phyloP scores from a whole-genome alignment of 305 asterid species.

The Fraxinus dipetala region DNA sequence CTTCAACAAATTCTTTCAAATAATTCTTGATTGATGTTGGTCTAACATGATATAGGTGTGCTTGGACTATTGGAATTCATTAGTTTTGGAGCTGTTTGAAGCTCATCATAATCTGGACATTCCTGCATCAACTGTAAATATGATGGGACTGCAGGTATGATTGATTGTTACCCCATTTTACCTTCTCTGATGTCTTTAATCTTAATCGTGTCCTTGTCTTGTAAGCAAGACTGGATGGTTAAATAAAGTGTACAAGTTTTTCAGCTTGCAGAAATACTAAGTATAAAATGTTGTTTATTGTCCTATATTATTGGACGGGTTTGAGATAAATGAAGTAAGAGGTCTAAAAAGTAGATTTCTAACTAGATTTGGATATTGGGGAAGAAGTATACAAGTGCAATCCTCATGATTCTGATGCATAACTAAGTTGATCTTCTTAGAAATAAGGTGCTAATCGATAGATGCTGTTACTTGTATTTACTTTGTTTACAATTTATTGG shows the following conservation, averaged over 20 bases:
- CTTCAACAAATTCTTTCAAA: background rate
- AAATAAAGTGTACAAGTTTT: background rate
- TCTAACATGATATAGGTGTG: slow-evolving; percentile 54
- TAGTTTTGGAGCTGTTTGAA: slow-evolving; percentile 88
- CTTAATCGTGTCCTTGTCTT: background rate
- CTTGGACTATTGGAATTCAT: slow-evolving; percentile 94
- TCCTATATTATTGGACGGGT: background rate
- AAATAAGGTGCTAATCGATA: background rate
- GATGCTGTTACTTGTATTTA: background rate
- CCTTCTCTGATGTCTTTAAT: slow-evolving; percentile 6
- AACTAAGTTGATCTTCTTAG: background rate
- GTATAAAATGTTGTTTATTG: background rate
- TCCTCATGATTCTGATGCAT: background rate
- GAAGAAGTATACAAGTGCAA: background rate
- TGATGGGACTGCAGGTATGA: slow-evolving; percentile 88
- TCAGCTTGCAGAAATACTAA: background rate
- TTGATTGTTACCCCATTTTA: background rate
- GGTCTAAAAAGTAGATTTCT: background rate
- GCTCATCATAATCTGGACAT: slow-evolving; percentile 74
- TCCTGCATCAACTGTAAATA: slow-evolving; percentile 59
- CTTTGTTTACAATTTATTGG: background rate
- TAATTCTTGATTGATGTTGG: background rate
- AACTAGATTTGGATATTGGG: background rate
- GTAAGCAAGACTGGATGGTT: background rate
- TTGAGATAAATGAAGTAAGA: background rate